Evolutionary conservation across 306 rosid genomes (phyloP).

Genomic region (Quercus aquifolioides): DNA sequence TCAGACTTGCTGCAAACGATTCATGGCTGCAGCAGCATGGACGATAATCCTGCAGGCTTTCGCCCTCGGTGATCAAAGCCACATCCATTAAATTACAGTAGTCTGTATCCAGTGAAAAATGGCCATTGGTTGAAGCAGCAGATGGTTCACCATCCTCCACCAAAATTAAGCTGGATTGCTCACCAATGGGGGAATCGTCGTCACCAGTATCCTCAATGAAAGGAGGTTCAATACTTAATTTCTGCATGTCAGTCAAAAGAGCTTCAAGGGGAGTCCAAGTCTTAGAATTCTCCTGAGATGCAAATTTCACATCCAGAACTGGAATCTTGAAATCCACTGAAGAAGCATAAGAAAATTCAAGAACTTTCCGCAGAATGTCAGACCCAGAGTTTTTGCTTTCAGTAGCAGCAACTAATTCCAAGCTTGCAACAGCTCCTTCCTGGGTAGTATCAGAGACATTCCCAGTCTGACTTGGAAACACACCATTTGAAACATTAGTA

Average conservation of each 20-base stretch:
- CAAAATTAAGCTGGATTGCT: conserved; percentile 48
- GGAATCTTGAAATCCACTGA: conserved; percentile 58
- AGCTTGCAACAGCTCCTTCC: conserved; percentile 15
- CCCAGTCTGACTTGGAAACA: conserved; percentile 21
- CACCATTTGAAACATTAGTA: conserved; percentile 11
- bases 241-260: conserved; percentile 40
- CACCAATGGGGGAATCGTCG: conserved; percentile 5
- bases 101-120: conserved; percentile 38
- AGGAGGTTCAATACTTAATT: conserved; percentile 27
- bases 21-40: conserved; percentile 40
- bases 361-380: conserved; percentile 55
- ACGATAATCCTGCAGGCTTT: conserved; percentile 25
- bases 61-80: conserved; percentile 34
- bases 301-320: conserved; percentile 72
- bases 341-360: conserved; percentile 51
- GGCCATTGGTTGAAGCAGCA: conserved; percentile 19
- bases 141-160: conserved; percentile 37
- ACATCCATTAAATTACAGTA: conserved; percentile 29
- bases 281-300: conserved; percentile 27
- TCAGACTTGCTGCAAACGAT: conserved; percentile 39
- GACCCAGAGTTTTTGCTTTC: conserved; percentile 23
- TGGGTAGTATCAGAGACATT: conserved; percentile 7
- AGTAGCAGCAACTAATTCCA: conserved; percentile 13
- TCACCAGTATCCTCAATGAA: conserved; percentile 25
- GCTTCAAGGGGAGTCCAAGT: conserved; percentile 42